These are phyloP conservation scores for Yamadazyma endophytica DNA, from an alignment of 805 yeast genomes.

Conservation along the genomic window DNA sequence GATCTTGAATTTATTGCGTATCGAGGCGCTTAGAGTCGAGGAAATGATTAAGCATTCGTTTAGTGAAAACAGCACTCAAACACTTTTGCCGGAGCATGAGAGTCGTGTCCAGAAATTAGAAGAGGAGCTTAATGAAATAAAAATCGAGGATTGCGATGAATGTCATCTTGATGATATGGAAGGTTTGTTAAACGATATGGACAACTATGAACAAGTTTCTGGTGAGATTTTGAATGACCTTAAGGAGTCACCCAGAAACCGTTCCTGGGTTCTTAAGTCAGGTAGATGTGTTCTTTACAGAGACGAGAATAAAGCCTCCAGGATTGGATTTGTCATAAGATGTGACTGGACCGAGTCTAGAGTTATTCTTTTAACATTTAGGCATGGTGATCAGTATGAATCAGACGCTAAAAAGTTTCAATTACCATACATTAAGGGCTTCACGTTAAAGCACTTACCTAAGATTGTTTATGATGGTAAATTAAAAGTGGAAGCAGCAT, in stretches of 20 bases:
- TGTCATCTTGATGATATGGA: constrained; percentile 41
- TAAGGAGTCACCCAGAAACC: constrained; percentile 44
- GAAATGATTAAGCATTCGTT: constrained; percentile 97
- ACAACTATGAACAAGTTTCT: constrained; percentile 43
- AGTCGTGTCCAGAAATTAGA: constrained; percentile 54
- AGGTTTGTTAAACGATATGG: constrained; percentile 39
- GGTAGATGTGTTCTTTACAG: constrained; percentile 62
- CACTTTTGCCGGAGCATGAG: constrained; percentile 82
- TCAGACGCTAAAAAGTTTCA: constrained; percentile 16
- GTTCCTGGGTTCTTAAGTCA: constrained; percentile 39
- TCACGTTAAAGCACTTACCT: constrained; percentile 31
- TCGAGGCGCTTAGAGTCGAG: constrained; percentile 94
- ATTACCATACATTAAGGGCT: constrained; percentile 33
- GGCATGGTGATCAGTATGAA: constrained; percentile 35
- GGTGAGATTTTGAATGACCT: constrained; percentile 45
- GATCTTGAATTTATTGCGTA: constrained; percentile 86
- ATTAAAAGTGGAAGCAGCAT: constrained; percentile 36
- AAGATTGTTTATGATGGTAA: constrained; percentile 30
- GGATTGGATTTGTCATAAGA: constrained; percentile 54
- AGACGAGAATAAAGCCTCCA: constrained; percentile 37
- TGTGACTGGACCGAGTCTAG: constrained; percentile 26
- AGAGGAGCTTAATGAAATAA: constrained; percentile 37
- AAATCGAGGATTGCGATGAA: constrained; percentile 32
- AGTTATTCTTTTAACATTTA: constrained; percentile 41
- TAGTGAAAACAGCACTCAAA: constrained; percentile 84